These are phyloP conservation scores for Phytophthora tentaculata DNA, from an alignment of 352 stramenopile genomes.

Conservation along the genomic window DNA sequence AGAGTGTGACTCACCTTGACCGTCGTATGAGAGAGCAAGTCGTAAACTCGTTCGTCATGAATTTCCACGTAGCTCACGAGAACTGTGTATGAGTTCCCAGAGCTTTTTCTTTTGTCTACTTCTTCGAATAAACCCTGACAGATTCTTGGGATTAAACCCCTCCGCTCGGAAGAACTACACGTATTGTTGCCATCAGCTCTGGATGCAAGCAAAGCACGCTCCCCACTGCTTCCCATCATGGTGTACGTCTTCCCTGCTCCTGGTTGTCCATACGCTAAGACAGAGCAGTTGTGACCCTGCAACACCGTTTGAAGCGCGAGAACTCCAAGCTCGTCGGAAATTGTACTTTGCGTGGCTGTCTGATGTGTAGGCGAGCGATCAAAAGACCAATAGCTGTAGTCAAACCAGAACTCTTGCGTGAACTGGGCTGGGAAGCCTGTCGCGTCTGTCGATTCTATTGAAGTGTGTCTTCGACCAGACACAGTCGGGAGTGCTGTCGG, in stretches of 20 bases:
- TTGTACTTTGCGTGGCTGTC: constrained; percentile 52
- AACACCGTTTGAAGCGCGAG: constrained; percentile 62
- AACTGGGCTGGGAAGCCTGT: constrained; percentile 52
- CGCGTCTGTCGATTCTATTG: not conserved
- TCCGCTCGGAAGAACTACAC: constrained; percentile 8
- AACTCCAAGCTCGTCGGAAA: constrained; percentile 68
- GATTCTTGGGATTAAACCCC: constrained; percentile 68
- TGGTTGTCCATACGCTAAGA: constrained; percentile 81
- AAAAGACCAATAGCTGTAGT: constrained; percentile 81
- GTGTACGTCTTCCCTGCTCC: constrained; percentile 79
- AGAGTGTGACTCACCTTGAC: constrained; percentile 35
- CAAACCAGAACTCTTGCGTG: constrained; percentile 75
- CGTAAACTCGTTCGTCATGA: constrained; percentile 80
- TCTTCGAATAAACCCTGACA: constrained; percentile 68
- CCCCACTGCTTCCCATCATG: constrained; percentile 59
- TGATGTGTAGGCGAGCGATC: constrained; percentile 36
- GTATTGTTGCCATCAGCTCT: constrained; percentile 2
- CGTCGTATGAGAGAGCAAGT: constrained; percentile 48
- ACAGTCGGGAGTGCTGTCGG: constrained; percentile 42
- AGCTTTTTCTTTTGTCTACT: constrained; percentile 37
- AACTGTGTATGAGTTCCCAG: constrained; percentile 33
- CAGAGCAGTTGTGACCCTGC: constrained; percentile 75
- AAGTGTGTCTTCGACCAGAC: not conserved
- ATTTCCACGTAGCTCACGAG: constrained; percentile 87
- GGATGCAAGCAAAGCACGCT: constrained; percentile 5